Evolutionary conservation across 2,329 filamentous ascomycete species (phyloP), one percentile per base, ranked within the genome.

Genomic region (Aureobasidium namibiae): DNA sequence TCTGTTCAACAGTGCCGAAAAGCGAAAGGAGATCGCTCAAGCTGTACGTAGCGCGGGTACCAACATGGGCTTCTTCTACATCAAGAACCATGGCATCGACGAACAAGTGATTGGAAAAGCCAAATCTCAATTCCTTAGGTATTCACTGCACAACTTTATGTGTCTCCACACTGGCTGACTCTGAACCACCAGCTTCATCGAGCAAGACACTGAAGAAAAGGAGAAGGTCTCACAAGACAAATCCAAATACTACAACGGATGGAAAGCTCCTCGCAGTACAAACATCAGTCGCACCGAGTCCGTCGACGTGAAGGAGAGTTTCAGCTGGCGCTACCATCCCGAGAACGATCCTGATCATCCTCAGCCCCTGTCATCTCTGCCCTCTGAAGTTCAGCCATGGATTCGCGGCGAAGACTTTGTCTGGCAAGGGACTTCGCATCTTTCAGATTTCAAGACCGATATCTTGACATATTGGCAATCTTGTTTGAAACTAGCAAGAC

Each of bases 261-360:
- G 78, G 63, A 56, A 45, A 24, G 53, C 38, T 4, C 53, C 53
- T 18, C 38, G 23, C 2, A 18, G 41, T 16, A 54, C 60, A 21
- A 42, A 57, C 9, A 49, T 42, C 31, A 53, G 56, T 3, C 54
- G 70, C 69, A 61, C 73, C 69, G 1, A 62, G 56, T 59, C 61
- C 61, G 7, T 68, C 71, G 71, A 73, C 66, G 59, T 65, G 7
- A 63, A 62, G 21, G 67, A 68, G 58, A 65, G 63, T 8, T 69
- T 70, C 53, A 63, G 61, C 3, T 80, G 80, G 68, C 72, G 76
- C 10, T 85, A 84, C 63, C 76, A 80, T 36, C 79, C 81, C 0
- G 67, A 74, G 23, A 74, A 78, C 60, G 82, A 84, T 62, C 78
- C 81, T 0, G 72, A 74, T 38, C 49, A 53, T 18, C 34, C 49